Base-by-base conservation (phyloP, 2,329 filamentous ascomycete genomes). In the Venturia asperata region DNA sequence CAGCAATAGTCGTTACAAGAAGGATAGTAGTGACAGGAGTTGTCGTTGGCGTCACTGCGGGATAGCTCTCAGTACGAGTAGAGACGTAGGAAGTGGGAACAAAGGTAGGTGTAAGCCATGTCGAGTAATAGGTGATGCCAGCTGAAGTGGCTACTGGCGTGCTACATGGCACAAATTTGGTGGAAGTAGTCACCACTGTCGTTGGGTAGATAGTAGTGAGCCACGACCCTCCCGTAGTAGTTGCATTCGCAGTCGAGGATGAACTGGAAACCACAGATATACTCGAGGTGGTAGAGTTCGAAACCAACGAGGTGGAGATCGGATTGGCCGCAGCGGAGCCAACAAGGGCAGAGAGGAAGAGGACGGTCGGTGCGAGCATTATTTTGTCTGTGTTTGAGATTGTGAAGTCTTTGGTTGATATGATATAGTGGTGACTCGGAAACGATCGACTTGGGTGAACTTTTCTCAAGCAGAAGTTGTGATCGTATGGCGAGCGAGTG, bases 131-230 rank as follows among this genome's bases (percentile, higher is more conserved):
- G 13, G 63, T 65, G 27, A 37, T 65, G 30, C 63, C 63, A 52
- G 52, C 34, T 13, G 30, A 30, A 34, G 52, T 65, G 21, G 63
- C 34, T 39, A 65, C 52, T 21, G 63, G 63, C 41, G 63, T 65
- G 41, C 63, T 65, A 55, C 63, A 65, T 27, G 63, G 63, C 3
- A 65, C 55, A n/a, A 61, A 65, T 41, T 43, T 65, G 21, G 63
- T 65, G 24, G 24, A 24, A 4, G 63, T 65, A 13, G 49, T 39
- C 19, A 41, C 62, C 5, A 65, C 11, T n/a, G 55, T 64, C 17
- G 66, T 66, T 61, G 62, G 61, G 62, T 63, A 64, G 52, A 63
- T 43, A n/a, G 67, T 66, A 21, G 63, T 65, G 37, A 61, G 30
- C 41, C 49, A 63, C 1, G 21, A 39, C n/a, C 9, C 47, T 27